Evolutionary conservation across 106 monocot genomes (phyloP), one percentile per base, ranked within the genome.

Genomic region (Dendrobium chrysotoxum): DNA sequence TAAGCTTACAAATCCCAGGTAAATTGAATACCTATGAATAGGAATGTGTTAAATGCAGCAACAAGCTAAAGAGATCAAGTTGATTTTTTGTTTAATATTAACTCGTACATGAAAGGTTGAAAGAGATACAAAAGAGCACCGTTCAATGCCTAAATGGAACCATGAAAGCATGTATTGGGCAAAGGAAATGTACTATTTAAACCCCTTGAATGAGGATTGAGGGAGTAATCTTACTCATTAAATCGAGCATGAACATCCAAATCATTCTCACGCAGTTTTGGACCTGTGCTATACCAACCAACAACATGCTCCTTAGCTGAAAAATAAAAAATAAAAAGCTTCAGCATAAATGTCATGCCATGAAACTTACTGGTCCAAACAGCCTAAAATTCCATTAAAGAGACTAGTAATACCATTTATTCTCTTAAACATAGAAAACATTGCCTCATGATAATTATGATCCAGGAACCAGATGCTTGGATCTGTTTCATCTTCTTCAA

Each of bases 221-320:
- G 44, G 8, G 3, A 26, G 79, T 40, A 66, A 82, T 81, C 91
- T 88, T 89, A 99, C 99, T 91, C 88, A 42, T 85, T 90, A 82
- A 99, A 99, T 12, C 95, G 77, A 23, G 93, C 92, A 91, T 99
- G 99, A 40, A 99, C 77, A 83, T 95, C 87, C 78, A 99, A 82
- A 53, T 99, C 99, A 88, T 99, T 99, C 80, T 99, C 99, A 2
- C 91, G 88, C 64, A 99, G 83, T 83, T 99, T 99, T 42, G 99
- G 99, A 28, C 99, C 99, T 40, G 95, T 93, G 82, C 99, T 99
- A 72, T 99, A 99, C 99, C 99, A 99, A 40, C 99, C 99, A 71
- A 99, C 99, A 45, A 99, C 95, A 86, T 99, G 99, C 75, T 99
- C 99, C 88, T 95, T 99, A 16, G 95, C 99, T 99, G 84, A 77